Conservation (phyloP, 2,329 filamentous ascomycete genomes). For the Trichoderma semiorbis region DNA sequence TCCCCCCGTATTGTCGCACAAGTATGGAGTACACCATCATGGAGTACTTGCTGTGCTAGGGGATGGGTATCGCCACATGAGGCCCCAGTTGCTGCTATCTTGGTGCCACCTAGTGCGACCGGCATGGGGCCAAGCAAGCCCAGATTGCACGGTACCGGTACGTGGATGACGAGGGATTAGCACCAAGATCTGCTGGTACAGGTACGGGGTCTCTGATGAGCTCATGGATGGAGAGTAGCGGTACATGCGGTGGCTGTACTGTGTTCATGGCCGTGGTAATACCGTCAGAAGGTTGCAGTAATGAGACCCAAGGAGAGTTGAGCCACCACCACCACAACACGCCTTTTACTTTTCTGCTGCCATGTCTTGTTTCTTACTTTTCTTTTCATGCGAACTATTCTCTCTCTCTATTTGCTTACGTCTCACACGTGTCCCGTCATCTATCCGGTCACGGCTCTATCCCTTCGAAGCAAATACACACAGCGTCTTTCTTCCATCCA, state of each 20-base stretch:
- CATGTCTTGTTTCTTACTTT: not conserved
- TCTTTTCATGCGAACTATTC: not conserved
- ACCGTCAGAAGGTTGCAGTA: not conserved
- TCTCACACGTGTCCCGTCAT: not conserved
- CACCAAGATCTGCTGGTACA: not conserved
- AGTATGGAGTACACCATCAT: slow-evolving; percentile 5
- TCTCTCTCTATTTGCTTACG: not conserved
- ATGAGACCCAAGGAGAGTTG: not conserved
- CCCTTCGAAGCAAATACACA: too few relatives aligned
- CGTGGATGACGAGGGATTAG: not conserved
- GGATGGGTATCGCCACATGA: slow-evolving; percentile 10
- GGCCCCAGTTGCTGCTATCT: not conserved
- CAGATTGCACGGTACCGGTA: not conserved
- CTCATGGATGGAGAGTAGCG: not conserved
- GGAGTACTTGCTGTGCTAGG: not conserved
- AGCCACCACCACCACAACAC: not conserved
- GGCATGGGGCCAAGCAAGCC: not conserved
- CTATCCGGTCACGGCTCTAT: not conserved
- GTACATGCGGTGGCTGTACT: not conserved
- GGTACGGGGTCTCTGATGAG: not conserved
- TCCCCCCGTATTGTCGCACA: slow-evolving; percentile 1
- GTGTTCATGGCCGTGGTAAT: not conserved
- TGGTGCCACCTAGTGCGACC: not conserved
- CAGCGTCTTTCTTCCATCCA: not conserved
- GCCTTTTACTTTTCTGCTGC: not conserved